Conservation (phyloP, 192 early-diverging fungal species). For the Phlyctochytrium bullatum region DNA sequence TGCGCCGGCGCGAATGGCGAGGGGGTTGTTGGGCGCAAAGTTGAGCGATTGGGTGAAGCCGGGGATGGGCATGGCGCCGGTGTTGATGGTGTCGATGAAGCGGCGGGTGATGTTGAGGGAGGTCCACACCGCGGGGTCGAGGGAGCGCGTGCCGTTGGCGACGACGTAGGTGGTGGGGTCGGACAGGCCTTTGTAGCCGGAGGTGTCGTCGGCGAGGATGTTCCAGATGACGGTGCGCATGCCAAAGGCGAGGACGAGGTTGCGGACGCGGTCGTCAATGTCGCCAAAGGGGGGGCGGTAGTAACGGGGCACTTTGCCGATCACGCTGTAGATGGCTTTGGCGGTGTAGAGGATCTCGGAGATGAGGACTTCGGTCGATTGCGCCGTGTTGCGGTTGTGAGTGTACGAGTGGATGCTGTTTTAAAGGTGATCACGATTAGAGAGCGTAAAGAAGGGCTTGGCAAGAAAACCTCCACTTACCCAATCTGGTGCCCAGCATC, state of each 20-base stretch:
- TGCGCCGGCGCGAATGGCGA: not conserved
- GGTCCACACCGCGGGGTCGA: conserved; percentile 41
- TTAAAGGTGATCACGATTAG: not conserved
- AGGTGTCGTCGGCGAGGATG: conserved; percentile 29
- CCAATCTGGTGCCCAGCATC: conserved; percentile 23
- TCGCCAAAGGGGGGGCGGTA: conserved; percentile 67
- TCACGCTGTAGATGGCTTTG: conserved; percentile 36
- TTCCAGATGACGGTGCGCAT: conserved; percentile 40
- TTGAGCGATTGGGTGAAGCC: too few relatives aligned
- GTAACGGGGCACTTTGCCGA: conserved; percentile 33
- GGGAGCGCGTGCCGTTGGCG: conserved; percentile 52
- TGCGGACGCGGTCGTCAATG: conserved; percentile 69
- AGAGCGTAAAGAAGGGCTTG: not conserved
- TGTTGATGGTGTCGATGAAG: not conserved
- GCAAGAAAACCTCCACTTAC: not conserved
- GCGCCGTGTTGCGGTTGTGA: conserved; percentile 50
- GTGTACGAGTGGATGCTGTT: conserved; percentile 26
- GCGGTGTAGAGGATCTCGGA: conserved; percentile 67
- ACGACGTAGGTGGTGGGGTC: conserved; percentile 8
- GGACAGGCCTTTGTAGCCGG: not conserved
- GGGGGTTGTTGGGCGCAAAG: not conserved
- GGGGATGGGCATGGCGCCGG: not conserved
- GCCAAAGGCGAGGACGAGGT: conserved; percentile 58
- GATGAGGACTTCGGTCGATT: conserved; percentile 64
- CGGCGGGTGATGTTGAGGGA: conserved; percentile 18